Percentiles rank a stretch among this genome's conserved stretches.
Conservation (phyloP, 2,329 filamentous ascomycete species). For the Paecilomyces dactylethromorphus region DNA sequence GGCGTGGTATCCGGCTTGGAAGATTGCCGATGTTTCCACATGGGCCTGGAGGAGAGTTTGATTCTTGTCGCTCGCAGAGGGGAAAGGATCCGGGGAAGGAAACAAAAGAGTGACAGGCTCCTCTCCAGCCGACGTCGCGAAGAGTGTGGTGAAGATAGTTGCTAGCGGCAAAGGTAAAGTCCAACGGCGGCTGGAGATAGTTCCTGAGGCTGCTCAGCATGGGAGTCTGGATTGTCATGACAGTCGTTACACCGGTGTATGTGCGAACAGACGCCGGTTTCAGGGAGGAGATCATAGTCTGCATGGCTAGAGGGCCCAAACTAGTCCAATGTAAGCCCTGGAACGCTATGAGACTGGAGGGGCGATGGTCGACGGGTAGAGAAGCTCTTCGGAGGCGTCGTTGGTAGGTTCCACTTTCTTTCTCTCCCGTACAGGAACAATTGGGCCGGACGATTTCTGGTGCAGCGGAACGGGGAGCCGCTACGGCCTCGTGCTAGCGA, state of each 20-base stretch:
- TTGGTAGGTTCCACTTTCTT: neutral
- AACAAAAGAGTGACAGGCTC: neutral
- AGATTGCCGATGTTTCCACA: conserved; percentile 36
- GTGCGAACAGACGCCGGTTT: conserved; percentile 1
- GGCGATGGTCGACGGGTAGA: neutral
- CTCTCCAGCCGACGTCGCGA: neutral
- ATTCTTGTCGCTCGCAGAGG: neutral
- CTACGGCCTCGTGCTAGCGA: neutral
- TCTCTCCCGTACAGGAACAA: neutral
- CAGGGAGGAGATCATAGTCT: neutral
- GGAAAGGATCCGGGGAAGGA: neutral
- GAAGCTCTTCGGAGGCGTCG: neutral
- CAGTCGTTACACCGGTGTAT: conserved; percentile 1
- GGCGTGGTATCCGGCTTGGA: conserved; percentile 33
- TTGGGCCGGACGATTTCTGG: neutral
- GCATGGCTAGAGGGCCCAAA: neutral
- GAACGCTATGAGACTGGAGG: neutral
- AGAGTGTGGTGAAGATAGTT: neutral
- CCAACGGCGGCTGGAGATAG: neutral
- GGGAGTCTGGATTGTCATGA: neutral
- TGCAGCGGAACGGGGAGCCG: neutral
- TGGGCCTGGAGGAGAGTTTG: conserved; percentile 12
- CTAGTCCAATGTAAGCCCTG: neutral
- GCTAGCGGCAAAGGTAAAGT: neutral
- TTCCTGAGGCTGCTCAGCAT: neutral